Conservation (phyloP, 345 rosid genomes). For the Pugionium cornutum region DNA sequence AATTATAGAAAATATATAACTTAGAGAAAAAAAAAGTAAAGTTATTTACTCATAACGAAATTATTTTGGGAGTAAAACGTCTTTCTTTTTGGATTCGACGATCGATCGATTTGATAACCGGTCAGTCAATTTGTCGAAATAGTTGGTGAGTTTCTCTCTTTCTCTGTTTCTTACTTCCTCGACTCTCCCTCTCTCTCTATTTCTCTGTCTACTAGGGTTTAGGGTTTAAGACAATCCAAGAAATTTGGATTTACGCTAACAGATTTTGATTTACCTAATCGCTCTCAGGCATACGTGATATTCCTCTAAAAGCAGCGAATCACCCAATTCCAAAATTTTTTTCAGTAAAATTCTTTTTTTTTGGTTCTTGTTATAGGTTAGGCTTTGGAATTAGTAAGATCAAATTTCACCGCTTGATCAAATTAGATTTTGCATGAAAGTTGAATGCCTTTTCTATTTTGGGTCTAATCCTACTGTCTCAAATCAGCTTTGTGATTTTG, state of each 20-base stretch:
- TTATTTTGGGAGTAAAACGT: slow-evolving; percentile 4
- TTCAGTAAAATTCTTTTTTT: background rate
- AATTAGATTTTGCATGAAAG: slow-evolving; percentile 18
- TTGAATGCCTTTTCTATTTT: slow-evolving; percentile 19
- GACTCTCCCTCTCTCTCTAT: slow-evolving; percentile 17
- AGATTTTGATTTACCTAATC: slow-evolving; percentile 15
- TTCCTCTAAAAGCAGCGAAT: slow-evolving; percentile 17
- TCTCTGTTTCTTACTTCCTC: slow-evolving; percentile 5
- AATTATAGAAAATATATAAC: background rate
- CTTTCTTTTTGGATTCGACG: slow-evolving; percentile 6
- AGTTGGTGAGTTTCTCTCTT: slow-evolving; percentile 25
- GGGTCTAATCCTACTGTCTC: slow-evolving; percentile 5
- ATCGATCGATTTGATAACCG: slow-evolving; percentile 9
- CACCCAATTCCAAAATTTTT: background rate
- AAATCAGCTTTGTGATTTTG: slow-evolving; percentile 9
- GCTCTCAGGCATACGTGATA: background rate
- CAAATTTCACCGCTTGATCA: slow-evolving; percentile 18
- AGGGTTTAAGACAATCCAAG: slow-evolving; percentile 36
- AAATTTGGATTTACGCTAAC: slow-evolving; percentile 24
- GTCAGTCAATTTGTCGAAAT: slow-evolving; percentile 18
- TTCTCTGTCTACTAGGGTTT: slow-evolving; percentile 19
- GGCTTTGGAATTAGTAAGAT: slow-evolving; percentile 18
- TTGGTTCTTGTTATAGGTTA: background rate
- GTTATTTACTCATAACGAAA: background rate
- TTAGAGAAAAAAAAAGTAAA: background rate